Conservation (phyloP, 257 asterid genomes). For the Oldenlandia corymbosa region DNA sequence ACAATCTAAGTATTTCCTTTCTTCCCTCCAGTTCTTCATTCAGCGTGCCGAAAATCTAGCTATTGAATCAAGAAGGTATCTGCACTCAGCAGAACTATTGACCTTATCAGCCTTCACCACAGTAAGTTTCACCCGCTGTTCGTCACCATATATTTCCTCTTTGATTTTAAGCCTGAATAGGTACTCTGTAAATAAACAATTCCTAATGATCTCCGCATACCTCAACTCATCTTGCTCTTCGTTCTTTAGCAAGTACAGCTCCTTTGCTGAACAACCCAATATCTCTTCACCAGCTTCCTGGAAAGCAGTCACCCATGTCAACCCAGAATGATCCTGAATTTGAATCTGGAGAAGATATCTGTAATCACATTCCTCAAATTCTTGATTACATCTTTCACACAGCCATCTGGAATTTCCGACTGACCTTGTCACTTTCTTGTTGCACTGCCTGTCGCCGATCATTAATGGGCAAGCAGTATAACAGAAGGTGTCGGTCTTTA, state of each 20-base stretch:
- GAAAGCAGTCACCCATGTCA: constrained; percentile 96
- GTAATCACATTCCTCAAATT: constrained; percentile 79
- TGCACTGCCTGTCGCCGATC: constrained; percentile 92
- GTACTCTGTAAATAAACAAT: constrained; percentile 60
- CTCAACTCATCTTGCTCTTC: constrained; percentile 50
- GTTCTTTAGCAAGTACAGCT: constrained; percentile 48
- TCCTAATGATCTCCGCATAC: constrained; percentile 48
- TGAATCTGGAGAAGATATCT: constrained; percentile 89
- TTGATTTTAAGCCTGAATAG: constrained; percentile 68
- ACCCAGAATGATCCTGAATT: constrained; percentile 76
- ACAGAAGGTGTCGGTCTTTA: constrained; percentile 76
- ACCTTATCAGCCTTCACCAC: constrained; percentile 82
- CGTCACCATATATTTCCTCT: constrained; percentile 86
- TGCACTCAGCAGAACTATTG: constrained; percentile 52
- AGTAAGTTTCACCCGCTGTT: constrained; percentile 75
- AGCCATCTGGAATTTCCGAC: constrained; percentile 65
- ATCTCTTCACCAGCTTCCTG: constrained; percentile 91
- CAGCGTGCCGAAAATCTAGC: constrained; percentile 26
- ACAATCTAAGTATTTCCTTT: neutral
- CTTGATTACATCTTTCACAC: constrained; percentile 88
- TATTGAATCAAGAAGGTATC: constrained; percentile 45
- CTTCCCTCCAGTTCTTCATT: constrained; percentile 7
- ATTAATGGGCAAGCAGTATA: constrained; percentile 93
- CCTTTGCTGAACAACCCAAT: constrained; percentile 82
- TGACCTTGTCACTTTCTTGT: constrained; percentile 63